phyloP scores from a whole-genome alignment of 352 stramenopile genomes.

The Ophiocytium majus region DNA sequence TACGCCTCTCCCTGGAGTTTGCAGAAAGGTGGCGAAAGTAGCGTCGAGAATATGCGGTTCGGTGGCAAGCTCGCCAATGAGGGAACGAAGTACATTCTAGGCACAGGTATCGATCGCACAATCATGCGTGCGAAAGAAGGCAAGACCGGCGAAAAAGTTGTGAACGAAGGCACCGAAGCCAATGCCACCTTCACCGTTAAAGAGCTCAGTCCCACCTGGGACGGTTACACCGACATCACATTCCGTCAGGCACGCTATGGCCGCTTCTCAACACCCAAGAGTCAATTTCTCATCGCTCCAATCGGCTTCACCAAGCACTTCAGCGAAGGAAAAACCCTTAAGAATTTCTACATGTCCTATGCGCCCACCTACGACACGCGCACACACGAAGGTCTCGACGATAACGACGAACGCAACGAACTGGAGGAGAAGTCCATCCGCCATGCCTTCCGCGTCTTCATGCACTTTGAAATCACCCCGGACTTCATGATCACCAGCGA shows the following conservation, averaged over 20 bases:
- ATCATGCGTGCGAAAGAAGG: too few species aligned
- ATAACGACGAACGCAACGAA: not conserved
- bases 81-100: too few species aligned
- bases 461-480: not conserved
- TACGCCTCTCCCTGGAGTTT: too few species aligned
- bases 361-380: not conserved
- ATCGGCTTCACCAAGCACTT: not conserved
- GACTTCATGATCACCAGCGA: not conserved
- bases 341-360: constrained; percentile 3
- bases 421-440: not conserved
- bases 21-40: too few species aligned
- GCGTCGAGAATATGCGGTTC: too few species aligned
- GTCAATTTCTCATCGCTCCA: not conserved
- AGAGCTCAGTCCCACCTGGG: not conserved
- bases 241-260: not conserved
- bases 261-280: not conserved
- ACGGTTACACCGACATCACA: not conserved
- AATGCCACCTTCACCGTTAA: not conserved
- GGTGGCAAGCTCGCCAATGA: too few species aligned
- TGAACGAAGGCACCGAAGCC: not conserved
- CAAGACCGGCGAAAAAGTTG: not conserved
- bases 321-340: not conserved
- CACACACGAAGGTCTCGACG: not conserved
- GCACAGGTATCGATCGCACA: too few species aligned
- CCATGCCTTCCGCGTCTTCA: not conserved